Conservation (phyloP, 768 basidiomycete species). For the Galerina sulciceps region DNA sequence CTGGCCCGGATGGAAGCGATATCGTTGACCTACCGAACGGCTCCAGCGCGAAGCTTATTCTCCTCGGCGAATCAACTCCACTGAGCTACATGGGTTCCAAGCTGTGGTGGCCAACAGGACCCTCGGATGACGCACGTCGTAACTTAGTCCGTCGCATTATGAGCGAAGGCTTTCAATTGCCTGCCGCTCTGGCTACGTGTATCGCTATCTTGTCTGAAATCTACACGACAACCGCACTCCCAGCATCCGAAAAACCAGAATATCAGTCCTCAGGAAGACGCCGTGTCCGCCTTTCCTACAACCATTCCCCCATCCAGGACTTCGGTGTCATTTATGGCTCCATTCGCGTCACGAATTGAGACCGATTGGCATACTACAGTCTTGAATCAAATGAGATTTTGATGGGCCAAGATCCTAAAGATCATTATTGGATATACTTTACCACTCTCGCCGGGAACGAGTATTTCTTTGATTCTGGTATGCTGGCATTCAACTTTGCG, state of each 20-base stretch:
- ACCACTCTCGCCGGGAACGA: conserved; percentile 44
- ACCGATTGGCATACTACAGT: conserved; percentile 40
- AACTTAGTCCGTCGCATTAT: conserved; percentile 35
- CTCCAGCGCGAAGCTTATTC: conserved; percentile 27
- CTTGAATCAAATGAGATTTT: conserved; percentile 23
- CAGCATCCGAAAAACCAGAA: neutral
- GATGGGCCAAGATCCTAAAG: conserved; percentile 44
- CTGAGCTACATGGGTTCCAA: neutral
- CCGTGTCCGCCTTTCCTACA: conserved; percentile 39
- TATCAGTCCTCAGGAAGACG: conserved; percentile 17
- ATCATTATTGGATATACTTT: conserved; percentile 58
- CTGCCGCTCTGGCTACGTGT: conserved; percentile 32
- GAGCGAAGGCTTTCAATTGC: conserved; percentile 36
- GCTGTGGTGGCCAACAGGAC: conserved; percentile 40
- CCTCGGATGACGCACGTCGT: conserved; percentile 22
- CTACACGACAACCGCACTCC: conserved; percentile 37
- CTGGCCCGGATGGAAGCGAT: conserved; percentile 21
- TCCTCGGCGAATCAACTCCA: conserved; percentile 29
- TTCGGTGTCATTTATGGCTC: conserved; percentile 46
- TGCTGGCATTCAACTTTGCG: conserved; percentile 47
- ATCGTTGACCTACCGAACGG: conserved; percentile 27
- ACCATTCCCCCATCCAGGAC: conserved; percentile 44
- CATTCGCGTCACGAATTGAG: conserved; percentile 34
- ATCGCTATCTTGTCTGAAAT: conserved; percentile 41
- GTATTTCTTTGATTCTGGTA: conserved; percentile 41